Percentiles rank a stretch among this genome's conserved stretches.
Conservation (phyloP, 805 yeast species). For the Cyberlindnera lachancei region DNA sequence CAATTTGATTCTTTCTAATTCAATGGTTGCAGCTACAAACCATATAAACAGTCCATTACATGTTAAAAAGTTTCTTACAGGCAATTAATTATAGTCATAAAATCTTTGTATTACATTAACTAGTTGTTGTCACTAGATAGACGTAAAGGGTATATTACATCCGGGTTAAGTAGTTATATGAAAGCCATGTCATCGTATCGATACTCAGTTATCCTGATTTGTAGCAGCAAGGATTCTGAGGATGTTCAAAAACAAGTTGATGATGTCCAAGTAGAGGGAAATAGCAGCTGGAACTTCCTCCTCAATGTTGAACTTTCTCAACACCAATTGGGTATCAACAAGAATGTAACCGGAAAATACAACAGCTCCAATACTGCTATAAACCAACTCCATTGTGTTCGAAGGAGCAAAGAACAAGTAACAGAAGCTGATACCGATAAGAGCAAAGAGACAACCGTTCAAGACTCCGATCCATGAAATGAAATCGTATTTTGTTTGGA, state of each 20-base stretch:
- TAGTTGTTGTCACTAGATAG: no score
- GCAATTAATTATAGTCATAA: no score
- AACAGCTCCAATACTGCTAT: slow-evolving; percentile 67
- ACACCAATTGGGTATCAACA: slow-evolving; percentile 74
- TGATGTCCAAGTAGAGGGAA: slow-evolving; percentile 69
- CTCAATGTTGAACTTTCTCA: slow-evolving; percentile 70
- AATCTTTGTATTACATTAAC: no score
- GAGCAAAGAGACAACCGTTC: slow-evolving; percentile 50
- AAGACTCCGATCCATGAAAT: slow-evolving; percentile 57
- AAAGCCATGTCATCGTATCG: no score
- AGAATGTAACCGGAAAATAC: slow-evolving; percentile 66
- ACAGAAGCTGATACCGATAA: slow-evolving; percentile 68
- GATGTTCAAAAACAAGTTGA: slow-evolving; percentile 73
- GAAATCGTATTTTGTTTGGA: slow-evolving; percentile 72
- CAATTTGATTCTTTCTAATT: no score
- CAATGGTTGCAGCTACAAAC: no score
- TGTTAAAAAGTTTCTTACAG: no score
- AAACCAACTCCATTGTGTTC: slow-evolving; percentile 51
- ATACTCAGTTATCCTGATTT: slow-evolving; percentile 13
- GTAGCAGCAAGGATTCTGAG: slow-evolving; percentile 48
- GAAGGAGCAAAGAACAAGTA: slow-evolving; percentile 55
- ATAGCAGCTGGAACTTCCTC: slow-evolving; percentile 82
- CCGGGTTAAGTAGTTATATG: no score
- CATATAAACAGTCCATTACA: no score
- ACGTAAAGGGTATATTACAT: no score